phyloP scores from a whole-genome alignment of 768 basidiomycete genomes.

The Termitomyces heimii region DNA sequence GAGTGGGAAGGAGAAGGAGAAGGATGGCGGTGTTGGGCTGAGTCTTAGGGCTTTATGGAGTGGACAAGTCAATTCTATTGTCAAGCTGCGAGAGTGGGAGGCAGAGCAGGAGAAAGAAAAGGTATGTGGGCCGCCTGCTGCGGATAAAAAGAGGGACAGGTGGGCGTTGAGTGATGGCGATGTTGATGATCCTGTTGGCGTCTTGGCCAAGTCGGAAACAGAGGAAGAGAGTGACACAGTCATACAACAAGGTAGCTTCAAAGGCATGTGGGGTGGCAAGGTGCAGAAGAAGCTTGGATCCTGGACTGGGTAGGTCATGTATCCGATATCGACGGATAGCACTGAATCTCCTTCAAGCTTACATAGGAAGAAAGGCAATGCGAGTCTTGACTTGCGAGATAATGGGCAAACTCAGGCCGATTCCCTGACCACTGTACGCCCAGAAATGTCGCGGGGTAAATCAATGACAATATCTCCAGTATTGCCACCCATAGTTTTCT shows the following conservation, averaged over 20 bases:
- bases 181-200: constrained; percentile 18
- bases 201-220: constrained; percentile 26
- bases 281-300: constrained; percentile 38
- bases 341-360: constrained; percentile 10
- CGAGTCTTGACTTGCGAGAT: constrained; percentile 14
- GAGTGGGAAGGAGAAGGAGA: constrained; percentile 18
- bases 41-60: constrained; percentile 40
- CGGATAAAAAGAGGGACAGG: constrained; percentile 12
- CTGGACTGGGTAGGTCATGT: constrained; percentile 34
- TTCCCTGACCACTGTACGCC: constrained; percentile 5
- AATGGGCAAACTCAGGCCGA: not conserved
- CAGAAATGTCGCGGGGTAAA: constrained; percentile 2
- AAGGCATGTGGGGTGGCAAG: constrained; percentile 35
- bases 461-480: constrained; percentile 25
- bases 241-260: constrained; percentile 18
- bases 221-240: constrained; percentile 40
- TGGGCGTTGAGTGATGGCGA: constrained; percentile 36
- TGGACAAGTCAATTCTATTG: constrained; percentile 30
- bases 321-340: not conserved
- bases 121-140: not conserved
- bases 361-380: constrained; percentile 18
- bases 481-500: constrained; percentile 24
- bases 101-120: constrained; percentile 12
- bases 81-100: constrained; percentile 33
- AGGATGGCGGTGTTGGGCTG: constrained; percentile 27